Evolutionary conservation across 768 basidiomycete species (phyloP).

Genomic region (Calvatia gigantea): DNA sequence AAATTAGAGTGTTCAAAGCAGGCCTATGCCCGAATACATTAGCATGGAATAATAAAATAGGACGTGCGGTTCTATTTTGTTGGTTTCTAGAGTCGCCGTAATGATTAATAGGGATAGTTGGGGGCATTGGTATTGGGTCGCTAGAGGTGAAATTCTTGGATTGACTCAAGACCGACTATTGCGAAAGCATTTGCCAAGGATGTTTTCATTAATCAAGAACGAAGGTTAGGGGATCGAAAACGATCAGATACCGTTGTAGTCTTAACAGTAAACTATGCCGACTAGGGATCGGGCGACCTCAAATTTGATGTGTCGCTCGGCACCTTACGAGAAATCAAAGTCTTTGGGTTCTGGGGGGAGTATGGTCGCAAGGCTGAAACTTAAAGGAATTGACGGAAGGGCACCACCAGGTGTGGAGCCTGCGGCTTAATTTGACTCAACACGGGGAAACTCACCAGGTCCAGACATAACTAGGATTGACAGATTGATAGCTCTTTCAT

Average conservation of each 20-base stretch:
- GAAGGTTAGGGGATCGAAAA: too few species aligned
- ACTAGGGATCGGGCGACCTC: too few species aligned
- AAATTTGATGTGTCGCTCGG: too few species aligned
- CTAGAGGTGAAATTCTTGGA: constrained; percentile 87
- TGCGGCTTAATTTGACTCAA: constrained; percentile 85
- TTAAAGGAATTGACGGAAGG: constrained; percentile 84
- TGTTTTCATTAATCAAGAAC: too few species aligned
- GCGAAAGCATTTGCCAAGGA: too few species aligned
- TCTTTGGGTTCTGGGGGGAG: constrained; percentile 69
- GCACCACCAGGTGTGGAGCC: constrained; percentile 70
- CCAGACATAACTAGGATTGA: constrained; percentile 75
- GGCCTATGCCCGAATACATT: constrained; percentile 75
- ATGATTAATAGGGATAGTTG: constrained; percentile 82
- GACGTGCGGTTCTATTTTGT: constrained; percentile 76
- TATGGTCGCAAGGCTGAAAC: constrained; percentile 60
- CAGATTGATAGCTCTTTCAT: constrained; percentile 83
- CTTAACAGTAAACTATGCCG: too few species aligned
- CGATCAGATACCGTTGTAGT: too few species aligned
- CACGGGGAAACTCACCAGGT: constrained; percentile 80
- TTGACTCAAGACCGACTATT: too few species aligned
- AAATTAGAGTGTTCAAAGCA: constrained; percentile 85
- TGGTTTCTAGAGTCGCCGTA: constrained; percentile 80
- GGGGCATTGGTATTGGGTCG: constrained; percentile 79
- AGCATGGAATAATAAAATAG: constrained; percentile 84
- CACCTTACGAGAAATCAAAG: constrained; percentile 87